Evolutionary conservation across 225 moss, liverwort and hornwort species (phyloP), one percentile per base, ranked within the genome.

Genomic region (Climacium dendroides): DNA sequence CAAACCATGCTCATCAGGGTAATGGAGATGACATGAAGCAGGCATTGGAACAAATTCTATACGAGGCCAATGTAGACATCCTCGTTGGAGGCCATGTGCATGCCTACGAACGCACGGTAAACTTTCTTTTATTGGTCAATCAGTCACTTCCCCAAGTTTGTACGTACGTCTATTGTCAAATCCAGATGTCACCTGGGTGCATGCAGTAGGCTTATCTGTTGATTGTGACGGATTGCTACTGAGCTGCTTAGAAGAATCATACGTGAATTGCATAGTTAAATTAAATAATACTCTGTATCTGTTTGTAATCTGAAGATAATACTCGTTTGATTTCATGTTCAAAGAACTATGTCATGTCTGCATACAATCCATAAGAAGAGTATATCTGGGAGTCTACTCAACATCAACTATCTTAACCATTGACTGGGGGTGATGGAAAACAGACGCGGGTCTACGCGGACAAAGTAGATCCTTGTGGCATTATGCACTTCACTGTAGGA

Each of bases 51-150:
- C 82, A 89, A 69, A 74, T 95, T 75, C 86, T 96, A 1, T 93
- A 94, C 77, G 87, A 86, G 63, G 94, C 94, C 52, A 87, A 89
- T 72, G 95, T 94, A 34, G 96, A 96, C 81, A 87, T 96, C 67
- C 1, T 96, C 69, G 52, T 96, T 80, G 91, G 67, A 30, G 96
- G 96, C 69, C 96, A 96, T 81, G 95, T 96, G 43, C 96, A 96
- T 91, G 96, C 96, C 32, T 96, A 95, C 41, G 96, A 96, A 88
- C 96, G 96, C 82, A 89, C 90, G 91, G 96, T 96, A 91, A 59
- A 87, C 34, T 89, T 79, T 70, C 74, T 83, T 85, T 45, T 66
- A 39, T 61, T 48, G 39, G 52, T 59, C 81, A 67, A 80, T 74
- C 65, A 26, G 77, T 76, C 25, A 43, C 52, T 62, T 86, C 50